A percentile compares a stretch with the other conserved stretches of the same genome.
Conservation (phyloP, 2,329 filamentous ascomycete species). For the Diaporthe citri region DNA sequence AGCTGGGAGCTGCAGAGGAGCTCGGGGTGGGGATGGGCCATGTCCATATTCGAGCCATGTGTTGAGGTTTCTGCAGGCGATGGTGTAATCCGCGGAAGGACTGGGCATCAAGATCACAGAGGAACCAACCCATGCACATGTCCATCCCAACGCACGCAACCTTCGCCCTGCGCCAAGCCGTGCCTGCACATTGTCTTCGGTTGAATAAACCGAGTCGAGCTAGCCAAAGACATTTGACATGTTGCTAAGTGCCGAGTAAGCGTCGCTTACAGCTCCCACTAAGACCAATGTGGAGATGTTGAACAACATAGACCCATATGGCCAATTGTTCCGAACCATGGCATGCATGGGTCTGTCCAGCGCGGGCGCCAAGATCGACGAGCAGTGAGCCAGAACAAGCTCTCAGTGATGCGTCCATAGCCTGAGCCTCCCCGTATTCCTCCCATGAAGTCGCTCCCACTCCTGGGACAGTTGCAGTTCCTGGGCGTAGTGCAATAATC, state of each 20-base stretch:
- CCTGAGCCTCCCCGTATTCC: not conserved
- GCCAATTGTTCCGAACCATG: not conserved
- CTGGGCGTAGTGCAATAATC: not conserved
- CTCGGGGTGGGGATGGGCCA: not conserved
- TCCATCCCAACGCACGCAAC: too few species aligned
- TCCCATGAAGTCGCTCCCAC: not conserved
- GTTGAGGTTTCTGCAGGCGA: not conserved
- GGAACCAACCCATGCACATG: not conserved
- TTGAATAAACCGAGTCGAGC: not conserved
- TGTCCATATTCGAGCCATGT: not conserved
- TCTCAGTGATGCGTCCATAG: too few species aligned
- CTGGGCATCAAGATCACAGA: not conserved
- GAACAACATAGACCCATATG: not conserved
- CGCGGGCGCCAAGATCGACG: not conserved
- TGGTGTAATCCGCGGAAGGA: not conserved
- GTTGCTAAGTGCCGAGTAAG: not conserved
- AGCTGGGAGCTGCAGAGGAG: not conserved
- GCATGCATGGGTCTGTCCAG: not conserved
- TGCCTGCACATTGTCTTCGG: conserved; percentile 12
- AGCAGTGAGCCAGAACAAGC: not conserved
- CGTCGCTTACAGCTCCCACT: not conserved
- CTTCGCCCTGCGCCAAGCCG: conserved; percentile 2
- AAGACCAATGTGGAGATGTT: not conserved
- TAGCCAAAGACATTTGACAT: conserved; percentile 6
- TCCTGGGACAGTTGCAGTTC: not conserved